Base-by-base conservation (phyloP, 2,329 filamentous ascomycete species). In the Trichophyton verrucosum region DNA sequence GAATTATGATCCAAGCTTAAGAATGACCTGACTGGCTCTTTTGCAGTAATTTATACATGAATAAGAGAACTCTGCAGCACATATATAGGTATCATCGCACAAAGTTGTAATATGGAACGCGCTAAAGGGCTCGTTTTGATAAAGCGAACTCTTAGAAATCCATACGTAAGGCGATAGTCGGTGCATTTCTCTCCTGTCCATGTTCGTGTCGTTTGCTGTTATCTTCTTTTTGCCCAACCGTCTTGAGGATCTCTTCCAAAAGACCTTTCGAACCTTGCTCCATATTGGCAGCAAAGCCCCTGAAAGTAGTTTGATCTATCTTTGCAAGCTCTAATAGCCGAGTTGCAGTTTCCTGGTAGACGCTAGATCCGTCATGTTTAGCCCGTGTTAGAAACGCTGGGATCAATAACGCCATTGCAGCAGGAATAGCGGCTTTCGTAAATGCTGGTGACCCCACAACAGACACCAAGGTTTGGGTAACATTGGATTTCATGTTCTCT, bases 161-260 rank as follows among this genome's bases (percentile, higher is more conserved):
- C 88, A 97, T 95, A 81, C 95, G 94, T 70, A 99, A 75, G 60
- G 90, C 90, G 79, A 99, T 99, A 64, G 80, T 94, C 11, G 94
- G 94, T 73, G 79, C 77, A 49, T 73, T 77, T 57, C 77, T 76
- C 56, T 77, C 75, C 57, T 83, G 84, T 61, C 78, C 76, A 60
- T 71, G 73, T 66, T 77, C 76, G 62, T 70, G 69, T 70, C 66
- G 68, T 66, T 68, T 72, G 75, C 65, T 72, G 69, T 67, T 65
- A n/a, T 65, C 60, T 36, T 66, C 65, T 22, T 80, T 76, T 67
- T 82, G 76, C 58, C 86, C 86, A 24, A 81, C 83, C 72, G 84
- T 82, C 22, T 72, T 68, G 63, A 96, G 83, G 15, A 96, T 86
- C 65, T 86, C 85, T 74, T 96, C 92, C 76, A 97, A 82, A 65